Conservation (phyloP, 2,329 filamentous ascomycete genomes). For the Botryotinia convoluta region DNA sequence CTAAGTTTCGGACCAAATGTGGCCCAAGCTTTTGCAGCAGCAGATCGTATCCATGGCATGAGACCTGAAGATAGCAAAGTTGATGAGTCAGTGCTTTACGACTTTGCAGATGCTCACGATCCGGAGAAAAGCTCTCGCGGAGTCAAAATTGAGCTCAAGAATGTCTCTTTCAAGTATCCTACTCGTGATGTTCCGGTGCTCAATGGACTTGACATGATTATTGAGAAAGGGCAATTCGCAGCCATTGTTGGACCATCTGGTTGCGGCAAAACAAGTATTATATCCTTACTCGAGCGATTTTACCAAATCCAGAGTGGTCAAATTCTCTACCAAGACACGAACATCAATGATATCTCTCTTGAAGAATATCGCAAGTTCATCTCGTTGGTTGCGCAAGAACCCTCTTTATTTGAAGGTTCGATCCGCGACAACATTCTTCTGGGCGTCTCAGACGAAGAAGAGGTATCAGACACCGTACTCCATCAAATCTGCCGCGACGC, state of each 20-base stretch:
- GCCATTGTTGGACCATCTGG: conserved; percentile 69
- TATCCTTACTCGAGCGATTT: conserved; percentile 65
- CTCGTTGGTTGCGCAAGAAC: conserved; percentile 72
- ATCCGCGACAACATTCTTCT: conserved; percentile 69
- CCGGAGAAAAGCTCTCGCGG: conserved; percentile 42
- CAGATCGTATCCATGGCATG: conserved; percentile 55
- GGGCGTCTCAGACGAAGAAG: conserved; percentile 48
- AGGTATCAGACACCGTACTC: conserved; percentile 47
- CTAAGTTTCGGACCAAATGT: conserved; percentile 54
- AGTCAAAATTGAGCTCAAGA: conserved; percentile 51
- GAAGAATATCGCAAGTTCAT: conserved; percentile 62
- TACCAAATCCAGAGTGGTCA: conserved; percentile 65
- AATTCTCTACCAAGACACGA: conserved; percentile 61
- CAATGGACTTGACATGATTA: conserved; percentile 57
- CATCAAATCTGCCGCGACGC: conserved; percentile 48
- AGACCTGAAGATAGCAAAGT: conserved; percentile 22
- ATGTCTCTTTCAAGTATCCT: conserved; percentile 60
- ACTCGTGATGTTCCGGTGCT: conserved; percentile 57
- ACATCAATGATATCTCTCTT: conserved; percentile 58
- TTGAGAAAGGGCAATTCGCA: conserved; percentile 64
- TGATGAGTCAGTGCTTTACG: conserved; percentile 16
- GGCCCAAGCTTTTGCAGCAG: conserved; percentile 56
- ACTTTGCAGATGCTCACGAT: conserved; percentile 25
- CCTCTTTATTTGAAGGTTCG: conserved; percentile 61
- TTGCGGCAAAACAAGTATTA: conserved; percentile 49